Conservation (phyloP, 139 green algal genomes). For the Astrephomene gubernaculifera region DNA sequence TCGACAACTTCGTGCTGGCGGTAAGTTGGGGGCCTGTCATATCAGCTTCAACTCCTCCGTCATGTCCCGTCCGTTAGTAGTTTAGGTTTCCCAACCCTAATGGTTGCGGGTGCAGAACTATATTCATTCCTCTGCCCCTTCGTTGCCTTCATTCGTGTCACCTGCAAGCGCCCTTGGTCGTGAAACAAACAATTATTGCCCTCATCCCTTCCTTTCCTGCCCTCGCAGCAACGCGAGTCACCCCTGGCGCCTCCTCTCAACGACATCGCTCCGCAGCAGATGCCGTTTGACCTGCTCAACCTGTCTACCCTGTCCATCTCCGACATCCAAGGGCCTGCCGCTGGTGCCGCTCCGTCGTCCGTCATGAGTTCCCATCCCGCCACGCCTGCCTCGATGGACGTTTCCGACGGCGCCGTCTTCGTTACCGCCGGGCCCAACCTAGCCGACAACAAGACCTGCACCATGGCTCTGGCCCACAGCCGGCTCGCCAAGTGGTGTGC, state of each 20-base stretch:
- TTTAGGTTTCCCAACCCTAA: too few species aligned
- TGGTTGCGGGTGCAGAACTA: too few species aligned
- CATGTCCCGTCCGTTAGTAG: too few species aligned
- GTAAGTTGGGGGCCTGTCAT: too few species aligned
- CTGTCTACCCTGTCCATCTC: slow-evolving; percentile 14
- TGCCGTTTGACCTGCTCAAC: neutral
- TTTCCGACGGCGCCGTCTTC: slow-evolving; percentile 30
- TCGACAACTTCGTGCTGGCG: slow-evolving; percentile 40
- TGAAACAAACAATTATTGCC: too few species aligned
- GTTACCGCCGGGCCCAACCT: neutral
- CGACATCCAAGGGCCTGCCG: neutral
- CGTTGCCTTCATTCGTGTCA: too few species aligned
- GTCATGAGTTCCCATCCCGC: neutral
- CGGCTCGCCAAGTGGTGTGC: slow-evolving; percentile 17
- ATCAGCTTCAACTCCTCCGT: too few species aligned
- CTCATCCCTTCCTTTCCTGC: neutral
- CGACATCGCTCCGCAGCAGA: neutral
- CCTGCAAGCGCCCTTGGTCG: too few species aligned
- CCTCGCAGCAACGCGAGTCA: slow-evolving; percentile 9
- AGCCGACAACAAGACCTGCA: neutral
- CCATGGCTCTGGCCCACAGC: neutral
- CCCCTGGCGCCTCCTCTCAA: neutral
- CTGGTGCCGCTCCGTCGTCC: neutral
- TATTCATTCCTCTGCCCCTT: too few species aligned
- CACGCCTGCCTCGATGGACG: slow-evolving; percentile 1